Evolutionary conservation across 345 rosid species (phyloP).

Genomic region (Brassica nigra): DNA sequence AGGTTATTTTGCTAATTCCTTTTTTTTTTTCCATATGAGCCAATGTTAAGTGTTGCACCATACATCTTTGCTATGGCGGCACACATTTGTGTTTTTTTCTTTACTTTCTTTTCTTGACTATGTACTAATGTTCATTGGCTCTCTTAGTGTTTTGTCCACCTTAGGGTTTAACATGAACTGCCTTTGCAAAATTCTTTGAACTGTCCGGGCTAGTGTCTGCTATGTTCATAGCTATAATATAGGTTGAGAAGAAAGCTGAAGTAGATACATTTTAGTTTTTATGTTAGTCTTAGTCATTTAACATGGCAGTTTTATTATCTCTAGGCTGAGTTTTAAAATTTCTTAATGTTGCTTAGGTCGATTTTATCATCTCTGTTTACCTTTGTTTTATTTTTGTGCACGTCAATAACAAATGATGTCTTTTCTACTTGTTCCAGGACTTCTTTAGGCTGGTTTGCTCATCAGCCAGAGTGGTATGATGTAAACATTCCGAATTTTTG

Average conservation of each 20-base stretch:
- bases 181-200: slow-evolving; percentile 12
- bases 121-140: not conserved
- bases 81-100: not conserved
- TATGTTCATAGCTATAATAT: slow-evolving; percentile 10
- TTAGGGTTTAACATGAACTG: slow-evolving; percentile 18
- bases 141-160: slow-evolving; percentile 25
- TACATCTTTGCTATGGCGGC: slow-evolving; percentile 23
- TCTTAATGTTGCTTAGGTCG: slow-evolving; percentile 6
- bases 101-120: not conserved
- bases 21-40: slow-evolving; percentile 1
- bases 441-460: slow-evolving; percentile 87
- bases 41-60: slow-evolving; percentile 6
- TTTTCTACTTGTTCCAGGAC: slow-evolving; percentile 55
- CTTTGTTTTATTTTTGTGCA: not conserved
- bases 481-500: slow-evolving; percentile 57
- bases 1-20: slow-evolving; percentile 47
- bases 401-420: slow-evolving; percentile 21
- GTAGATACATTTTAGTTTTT: slow-evolving; percentile 5
- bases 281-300: slow-evolving; percentile 1
- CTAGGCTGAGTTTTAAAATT: slow-evolving; percentile 6
- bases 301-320: slow-evolving; percentile 18
- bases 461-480: slow-evolving; percentile 81
- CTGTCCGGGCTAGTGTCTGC: slow-evolving; percentile 15
- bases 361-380: not conserved
- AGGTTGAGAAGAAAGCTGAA: slow-evolving; percentile 11